Conservation (phyloP, 2,329 filamentous ascomycete species). For the Sporothrix humicola region DNA sequence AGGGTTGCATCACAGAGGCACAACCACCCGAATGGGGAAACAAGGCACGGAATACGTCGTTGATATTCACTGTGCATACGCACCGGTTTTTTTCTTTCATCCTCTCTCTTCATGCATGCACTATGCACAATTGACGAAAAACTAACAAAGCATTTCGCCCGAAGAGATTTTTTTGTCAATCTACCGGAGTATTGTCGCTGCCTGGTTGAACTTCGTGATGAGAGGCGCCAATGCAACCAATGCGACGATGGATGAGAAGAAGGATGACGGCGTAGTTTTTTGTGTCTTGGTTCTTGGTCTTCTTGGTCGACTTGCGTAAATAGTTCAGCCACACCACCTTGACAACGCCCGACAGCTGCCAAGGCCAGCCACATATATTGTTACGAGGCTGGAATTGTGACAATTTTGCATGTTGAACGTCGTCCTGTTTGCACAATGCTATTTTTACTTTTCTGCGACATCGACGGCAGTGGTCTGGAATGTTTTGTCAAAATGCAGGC, state of each 20-base stretch:
- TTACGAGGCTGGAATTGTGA: background rate
- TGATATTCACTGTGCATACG: background rate
- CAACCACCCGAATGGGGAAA: background rate
- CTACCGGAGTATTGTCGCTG: background rate
- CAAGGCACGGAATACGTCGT: constrained; percentile 8
- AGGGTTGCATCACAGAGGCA: constrained; percentile 12
- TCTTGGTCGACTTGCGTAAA: background rate
- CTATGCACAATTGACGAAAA: background rate
- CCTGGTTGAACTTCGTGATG: background rate
- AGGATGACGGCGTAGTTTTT: background rate
- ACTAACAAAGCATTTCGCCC: background rate
- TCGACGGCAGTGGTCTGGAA: background rate
- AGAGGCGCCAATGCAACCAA: constrained; percentile 17
- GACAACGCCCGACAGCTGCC: background rate
- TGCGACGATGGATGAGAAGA: background rate
- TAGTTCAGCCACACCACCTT: constrained; percentile 12
- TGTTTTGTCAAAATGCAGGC: background rate
- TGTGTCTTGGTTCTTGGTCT: background rate
- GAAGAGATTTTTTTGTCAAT: background rate
- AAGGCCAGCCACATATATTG: background rate
- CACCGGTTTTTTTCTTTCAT: background rate
- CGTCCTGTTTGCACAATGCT: background rate
- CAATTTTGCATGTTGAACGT: background rate
- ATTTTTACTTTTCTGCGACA: constrained; percentile 7
- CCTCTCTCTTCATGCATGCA: background rate